phyloP scores from a whole-genome alignment of 495 filamentous ascomycete genomes.

The Aspergillus homomorphus region DNA sequence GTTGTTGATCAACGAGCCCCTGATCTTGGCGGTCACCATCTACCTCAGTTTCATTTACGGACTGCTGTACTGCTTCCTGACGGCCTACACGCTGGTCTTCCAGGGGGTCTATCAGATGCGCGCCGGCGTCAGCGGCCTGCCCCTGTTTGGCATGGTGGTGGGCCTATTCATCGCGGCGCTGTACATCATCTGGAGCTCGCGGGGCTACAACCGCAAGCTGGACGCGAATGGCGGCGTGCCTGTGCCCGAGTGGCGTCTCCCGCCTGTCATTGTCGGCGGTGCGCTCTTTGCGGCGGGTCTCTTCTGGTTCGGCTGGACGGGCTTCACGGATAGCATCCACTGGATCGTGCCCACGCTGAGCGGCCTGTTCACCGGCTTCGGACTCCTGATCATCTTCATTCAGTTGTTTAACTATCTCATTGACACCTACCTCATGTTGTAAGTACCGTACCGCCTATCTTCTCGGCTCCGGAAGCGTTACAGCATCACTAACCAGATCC shows the following conservation, averaged over 20 bases:
- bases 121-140: slow-evolving; percentile 53
- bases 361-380: slow-evolving; percentile 60
- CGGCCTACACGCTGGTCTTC: slow-evolving; percentile 79
- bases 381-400: slow-evolving; percentile 77
- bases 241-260: slow-evolving; percentile 83
- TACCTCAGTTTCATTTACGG: slow-evolving; percentile 86
- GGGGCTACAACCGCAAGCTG: slow-evolving; percentile 54
- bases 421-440: slow-evolving; percentile 88
- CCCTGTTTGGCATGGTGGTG: slow-evolving; percentile 43
- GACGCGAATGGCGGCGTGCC: slow-evolving; percentile 69
- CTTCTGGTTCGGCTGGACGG: slow-evolving; percentile 87
- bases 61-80: slow-evolving; percentile 76
- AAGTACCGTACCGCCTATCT: slow-evolving; percentile 27
- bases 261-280: slow-evolving; percentile 73
- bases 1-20: slow-evolving; percentile 77
- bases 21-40: slow-evolving; percentile 68
- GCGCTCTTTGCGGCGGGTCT: slow-evolving; percentile 69
- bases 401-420: slow-evolving; percentile 84
- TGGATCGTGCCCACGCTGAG: slow-evolving; percentile 85
- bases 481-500: not conserved
- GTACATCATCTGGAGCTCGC: slow-evolving; percentile 27
- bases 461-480: not conserved
- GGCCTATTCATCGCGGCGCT: slow-evolving; percentile 39
- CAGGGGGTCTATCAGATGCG: slow-evolving; percentile 65
- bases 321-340: slow-evolving; percentile 62